Conservation (phyloP, 179 eudicot genomes). For the Silene vulgaris region DNA sequence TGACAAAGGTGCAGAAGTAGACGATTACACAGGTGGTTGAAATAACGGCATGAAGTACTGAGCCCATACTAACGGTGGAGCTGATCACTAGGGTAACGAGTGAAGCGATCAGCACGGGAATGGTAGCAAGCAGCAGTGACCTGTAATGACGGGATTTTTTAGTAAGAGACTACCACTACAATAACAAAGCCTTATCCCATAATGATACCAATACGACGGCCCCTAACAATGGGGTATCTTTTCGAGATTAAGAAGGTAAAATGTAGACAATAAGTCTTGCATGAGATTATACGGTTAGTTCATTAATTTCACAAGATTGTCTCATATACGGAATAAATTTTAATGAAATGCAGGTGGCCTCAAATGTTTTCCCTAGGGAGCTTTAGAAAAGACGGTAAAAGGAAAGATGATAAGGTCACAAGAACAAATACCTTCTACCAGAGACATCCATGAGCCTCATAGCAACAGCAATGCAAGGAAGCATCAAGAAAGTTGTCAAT, state of each 20-base stretch:
- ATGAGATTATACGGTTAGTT: too few species aligned
- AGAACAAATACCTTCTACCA: slow-evolving; percentile 64
- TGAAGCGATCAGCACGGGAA: slow-evolving; percentile 59
- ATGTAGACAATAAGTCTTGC: too few species aligned
- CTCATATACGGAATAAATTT: too few species aligned
- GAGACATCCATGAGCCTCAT: slow-evolving; percentile 87
- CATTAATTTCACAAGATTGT: too few species aligned
- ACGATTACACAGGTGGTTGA: slow-evolving; percentile 59
- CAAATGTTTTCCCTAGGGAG: too few species aligned
- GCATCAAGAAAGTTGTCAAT: slow-evolving; percentile 71
- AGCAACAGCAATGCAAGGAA: slow-evolving; percentile 78
- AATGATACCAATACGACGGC: neutral
- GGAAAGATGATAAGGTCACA: neutral
- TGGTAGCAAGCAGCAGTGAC: slow-evolving; percentile 58
- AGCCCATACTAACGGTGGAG: slow-evolving; percentile 37
- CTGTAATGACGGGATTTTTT: slow-evolving; percentile 30
- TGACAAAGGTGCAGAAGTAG: slow-evolving; percentile 73
- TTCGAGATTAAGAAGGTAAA: neutral
- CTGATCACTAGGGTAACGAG: slow-evolving; percentile 47
- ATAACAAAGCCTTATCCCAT: neutral
- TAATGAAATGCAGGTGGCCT: too few species aligned
- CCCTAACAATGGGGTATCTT: neutral
- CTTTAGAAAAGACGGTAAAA: neutral
- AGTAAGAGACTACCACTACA: neutral
- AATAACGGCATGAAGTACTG: slow-evolving; percentile 47